Evolutionary conservation across 148 eudicot genomes (phyloP), one percentile per base, ranked within the genome.

Genomic region (Mesembryanthemum crystallinum): DNA sequence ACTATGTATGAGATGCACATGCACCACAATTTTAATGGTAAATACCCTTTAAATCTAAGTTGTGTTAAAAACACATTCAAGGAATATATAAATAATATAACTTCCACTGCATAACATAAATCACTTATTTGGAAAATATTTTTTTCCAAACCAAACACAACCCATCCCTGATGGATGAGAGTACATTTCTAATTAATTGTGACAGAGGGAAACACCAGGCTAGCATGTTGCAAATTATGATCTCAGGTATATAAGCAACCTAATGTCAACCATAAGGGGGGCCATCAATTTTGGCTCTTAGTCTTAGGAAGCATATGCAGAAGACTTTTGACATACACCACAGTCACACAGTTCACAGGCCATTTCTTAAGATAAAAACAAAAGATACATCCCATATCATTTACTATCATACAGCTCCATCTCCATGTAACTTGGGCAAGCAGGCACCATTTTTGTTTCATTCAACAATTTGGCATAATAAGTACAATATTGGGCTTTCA

Each of bases 321-420:
- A 76, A 76, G 39, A 35, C 55, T 27, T 45, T 27, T 27, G 29
- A 23, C 49, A 32, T 64, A n/a, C 18, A 24, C 23, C n/a, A n/a
- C n/a, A n/a, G n/a, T n/a, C 25, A 8, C 7, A 64, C n/a, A 66
- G 3, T 17, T 8, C 42, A 42, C 42, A n/a, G n/a, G 17, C 29
- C 30, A 77, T 13, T 68, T 47, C 47, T 77, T 51, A 20, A 70
- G 66, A 78, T 65, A 66, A 72, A 59, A 78, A 78, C 76, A 65
- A 35, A 23, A 75, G 7, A 23, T 63, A 14, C 14, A 47, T 9
- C 14, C 18, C 64, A 77, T 29, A 25, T 60, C 35, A 69, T 4
- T 45, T 23, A 32, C 55, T 5, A 54, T 21, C 61, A 29, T 69
- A 18, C 68, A 49, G n/a, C n/a, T 67, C 21, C 49, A 69, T 28